These are phyloP conservation scores for Acorus calamus DNA, from an alignment of 106 monocot genomes.

Conservation along the genomic window DNA sequence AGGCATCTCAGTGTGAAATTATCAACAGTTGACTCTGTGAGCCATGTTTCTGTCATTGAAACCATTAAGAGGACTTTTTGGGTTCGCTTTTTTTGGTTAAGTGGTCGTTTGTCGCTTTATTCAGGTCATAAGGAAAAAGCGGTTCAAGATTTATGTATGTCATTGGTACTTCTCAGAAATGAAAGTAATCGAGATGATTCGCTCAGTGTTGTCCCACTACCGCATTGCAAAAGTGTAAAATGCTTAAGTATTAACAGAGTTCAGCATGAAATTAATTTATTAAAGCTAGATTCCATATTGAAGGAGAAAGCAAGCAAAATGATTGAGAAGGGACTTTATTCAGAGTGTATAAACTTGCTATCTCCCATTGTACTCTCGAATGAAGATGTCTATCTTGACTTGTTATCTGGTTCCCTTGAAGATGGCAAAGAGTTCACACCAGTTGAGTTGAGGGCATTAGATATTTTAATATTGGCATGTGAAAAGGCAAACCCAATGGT, in stretches of 20 bases:
- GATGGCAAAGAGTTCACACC: constrained; percentile 32
- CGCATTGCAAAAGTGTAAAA: constrained; percentile 61
- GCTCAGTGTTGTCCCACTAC: constrained; percentile 27
- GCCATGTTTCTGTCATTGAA: constrained; percentile 13
- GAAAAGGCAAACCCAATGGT: constrained; percentile 59
- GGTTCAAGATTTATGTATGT: constrained; percentile 46
- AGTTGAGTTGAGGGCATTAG: constrained; percentile 64
- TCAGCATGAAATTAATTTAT: constrained; percentile 58
- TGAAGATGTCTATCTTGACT: constrained; percentile 41
- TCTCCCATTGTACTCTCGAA: constrained; percentile 55
- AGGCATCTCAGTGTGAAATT: no score
- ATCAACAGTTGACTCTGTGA: not conserved
- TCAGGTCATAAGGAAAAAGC: constrained; percentile 51
- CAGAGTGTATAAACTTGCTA: constrained; percentile 53
- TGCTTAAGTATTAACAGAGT: constrained; percentile 55
- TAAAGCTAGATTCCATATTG: constrained; percentile 50
- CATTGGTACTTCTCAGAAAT: constrained; percentile 51
- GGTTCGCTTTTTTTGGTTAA: constrained; percentile 83
- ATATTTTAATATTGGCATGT: constrained; percentile 65
- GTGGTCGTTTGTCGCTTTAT: constrained; percentile 68
- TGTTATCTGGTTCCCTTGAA: constrained; percentile 14
- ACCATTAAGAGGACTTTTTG: constrained; percentile 35
- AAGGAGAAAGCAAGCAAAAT: constrained; percentile 32
- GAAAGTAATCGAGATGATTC: constrained; percentile 16
- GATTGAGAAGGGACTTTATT: constrained; percentile 55